phyloP scores from a whole-genome alignment of 208 protist species.

The Acanthamoeba culbertsoni region DNA sequence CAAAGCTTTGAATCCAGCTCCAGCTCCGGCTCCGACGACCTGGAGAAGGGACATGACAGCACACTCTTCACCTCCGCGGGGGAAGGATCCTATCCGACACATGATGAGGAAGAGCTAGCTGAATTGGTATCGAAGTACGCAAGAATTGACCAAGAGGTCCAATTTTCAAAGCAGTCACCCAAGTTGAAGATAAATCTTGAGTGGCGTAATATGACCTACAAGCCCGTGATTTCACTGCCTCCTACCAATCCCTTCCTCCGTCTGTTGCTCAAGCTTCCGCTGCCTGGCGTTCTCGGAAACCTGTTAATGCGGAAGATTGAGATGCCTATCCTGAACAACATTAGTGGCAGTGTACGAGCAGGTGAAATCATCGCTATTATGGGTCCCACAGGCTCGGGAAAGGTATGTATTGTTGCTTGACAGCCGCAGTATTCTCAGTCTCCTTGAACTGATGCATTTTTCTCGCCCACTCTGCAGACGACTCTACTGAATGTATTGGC shows the following conservation, averaged over 20 bases:
- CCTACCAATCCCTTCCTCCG: background rate
- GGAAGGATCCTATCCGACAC: no score
- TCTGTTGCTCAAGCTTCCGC: constrained; percentile 27
- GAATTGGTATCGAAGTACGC: background rate
- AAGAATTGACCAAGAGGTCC: background rate
- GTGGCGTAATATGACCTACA: constrained; percentile 34
- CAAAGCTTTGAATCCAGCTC: no score
- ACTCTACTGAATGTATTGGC: constrained; percentile 67
- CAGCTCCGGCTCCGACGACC: no score
- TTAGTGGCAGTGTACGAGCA: background rate
- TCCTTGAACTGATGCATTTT: background rate
- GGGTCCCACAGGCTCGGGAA: constrained; percentile 51
- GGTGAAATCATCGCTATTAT: constrained; percentile 67
- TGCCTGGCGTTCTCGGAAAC: background rate
- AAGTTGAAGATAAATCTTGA: background rate
- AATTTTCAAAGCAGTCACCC: background rate
- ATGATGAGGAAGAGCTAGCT: background rate
- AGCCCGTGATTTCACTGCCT: background rate
- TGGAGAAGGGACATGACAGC: no score
- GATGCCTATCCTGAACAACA: constrained; percentile 43
- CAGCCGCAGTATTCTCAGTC: background rate
- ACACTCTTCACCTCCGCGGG: no score
- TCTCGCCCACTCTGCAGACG: background rate
- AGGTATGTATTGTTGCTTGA: background rate
- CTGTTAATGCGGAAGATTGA: background rate